Evolutionary conservation across 2,329 filamentous ascomycete genomes (phyloP).

Genomic region (Esteya vermicola): DNA sequence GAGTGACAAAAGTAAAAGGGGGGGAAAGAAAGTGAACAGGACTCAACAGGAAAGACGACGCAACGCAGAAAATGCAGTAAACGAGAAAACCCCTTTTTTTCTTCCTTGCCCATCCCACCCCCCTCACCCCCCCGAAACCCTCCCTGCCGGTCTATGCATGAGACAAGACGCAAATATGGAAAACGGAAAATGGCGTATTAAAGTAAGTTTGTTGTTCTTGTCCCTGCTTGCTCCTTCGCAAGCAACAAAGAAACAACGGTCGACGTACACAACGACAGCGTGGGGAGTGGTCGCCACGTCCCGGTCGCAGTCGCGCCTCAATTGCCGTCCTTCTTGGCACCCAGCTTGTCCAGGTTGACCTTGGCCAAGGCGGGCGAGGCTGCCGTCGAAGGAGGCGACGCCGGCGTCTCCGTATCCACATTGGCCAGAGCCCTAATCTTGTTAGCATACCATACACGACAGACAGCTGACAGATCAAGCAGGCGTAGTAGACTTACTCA

Average conservation of each 20-base stretch:
- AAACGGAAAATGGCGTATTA: constrained; percentile 15
- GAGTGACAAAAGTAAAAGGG: background rate
- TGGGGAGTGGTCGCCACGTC: background rate
- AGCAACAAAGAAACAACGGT: too few species aligned
- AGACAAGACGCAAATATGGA: constrained; percentile 14
- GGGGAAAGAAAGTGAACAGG: background rate
- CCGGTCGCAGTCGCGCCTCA: constrained; percentile 3
- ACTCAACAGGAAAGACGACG: background rate
- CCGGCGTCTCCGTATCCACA: constrained; percentile 48
- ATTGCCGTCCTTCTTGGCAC: constrained; percentile 40
- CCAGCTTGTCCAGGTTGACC: constrained; percentile 39
- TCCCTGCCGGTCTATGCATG: constrained; percentile 28
- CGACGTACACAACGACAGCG: too few species aligned
- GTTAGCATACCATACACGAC: constrained; percentile 1
- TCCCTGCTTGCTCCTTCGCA: too few species aligned
- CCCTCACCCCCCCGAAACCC: background rate
- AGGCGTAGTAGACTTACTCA: constrained; percentile 49
- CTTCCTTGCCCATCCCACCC: too few species aligned
- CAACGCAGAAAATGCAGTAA: constrained; percentile 23
- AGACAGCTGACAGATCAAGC: background rate
- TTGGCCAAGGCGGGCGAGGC: constrained; percentile 54
- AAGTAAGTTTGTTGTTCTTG: background rate
- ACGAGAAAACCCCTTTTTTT: too few species aligned
- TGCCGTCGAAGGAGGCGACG: constrained; percentile 55
- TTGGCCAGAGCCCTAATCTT: constrained; percentile 38